These are phyloP conservation scores for Neocatenulostroma microsporum DNA, from an alignment of 2,329 filamentous ascomycete species.

Conservation along the genomic window DNA sequence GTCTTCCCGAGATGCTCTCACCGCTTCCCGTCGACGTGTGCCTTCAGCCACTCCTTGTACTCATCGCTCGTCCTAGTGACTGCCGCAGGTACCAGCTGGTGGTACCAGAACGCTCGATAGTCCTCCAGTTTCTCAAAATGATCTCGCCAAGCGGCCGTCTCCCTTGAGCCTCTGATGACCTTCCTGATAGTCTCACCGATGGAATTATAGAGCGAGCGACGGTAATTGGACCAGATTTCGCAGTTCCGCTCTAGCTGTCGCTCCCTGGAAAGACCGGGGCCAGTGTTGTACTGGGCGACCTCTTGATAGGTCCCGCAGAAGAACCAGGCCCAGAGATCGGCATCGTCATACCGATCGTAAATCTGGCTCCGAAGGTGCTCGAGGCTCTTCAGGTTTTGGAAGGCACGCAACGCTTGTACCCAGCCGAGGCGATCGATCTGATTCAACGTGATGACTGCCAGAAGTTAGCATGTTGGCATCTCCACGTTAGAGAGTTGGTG, in stretches of 20 bases:
- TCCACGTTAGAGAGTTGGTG: too few relatives aligned
- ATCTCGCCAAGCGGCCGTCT: not conserved
- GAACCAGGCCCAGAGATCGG: not conserved
- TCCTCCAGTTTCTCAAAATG: not conserved
- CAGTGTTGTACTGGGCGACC: not conserved
- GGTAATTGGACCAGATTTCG: not conserved
- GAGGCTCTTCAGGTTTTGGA: not conserved
- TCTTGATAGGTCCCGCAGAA: not conserved
- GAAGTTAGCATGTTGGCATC: too few relatives aligned
- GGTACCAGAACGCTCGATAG: not conserved
- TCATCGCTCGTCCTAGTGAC: not conserved
- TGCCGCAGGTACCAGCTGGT: not conserved
- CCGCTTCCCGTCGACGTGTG: too few relatives aligned
- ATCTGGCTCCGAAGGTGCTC: not conserved
- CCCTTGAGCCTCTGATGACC: not conserved
- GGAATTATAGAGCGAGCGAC: not conserved
- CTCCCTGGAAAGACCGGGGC: not conserved
- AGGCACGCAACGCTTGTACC: not conserved
- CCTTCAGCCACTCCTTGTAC: conserved; percentile 1
- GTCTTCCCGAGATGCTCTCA: too few relatives aligned
- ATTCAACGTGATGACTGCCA: conserved; percentile 2
- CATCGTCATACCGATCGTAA: not conserved
- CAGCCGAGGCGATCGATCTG: not conserved
- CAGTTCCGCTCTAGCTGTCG: not conserved
- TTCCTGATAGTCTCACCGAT: not conserved